phyloP scores from a whole-genome alignment of 129 eudicot genomes.

The Centrapalus pauciflorus region DNA sequence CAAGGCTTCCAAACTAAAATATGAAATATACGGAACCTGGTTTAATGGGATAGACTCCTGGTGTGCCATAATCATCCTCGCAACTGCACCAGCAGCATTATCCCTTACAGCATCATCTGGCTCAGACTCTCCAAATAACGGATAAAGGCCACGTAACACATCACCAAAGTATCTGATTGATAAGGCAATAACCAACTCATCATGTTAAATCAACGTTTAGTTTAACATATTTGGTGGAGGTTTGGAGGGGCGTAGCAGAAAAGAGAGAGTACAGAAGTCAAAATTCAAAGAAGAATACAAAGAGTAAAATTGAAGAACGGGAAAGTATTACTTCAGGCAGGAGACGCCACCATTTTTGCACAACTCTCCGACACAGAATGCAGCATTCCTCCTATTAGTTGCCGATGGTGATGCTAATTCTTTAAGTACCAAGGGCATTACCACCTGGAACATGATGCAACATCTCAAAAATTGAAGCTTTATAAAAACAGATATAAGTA shows the following conservation, averaged over 20 bases:
- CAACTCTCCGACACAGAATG: constrained; percentile 91
- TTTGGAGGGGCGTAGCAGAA: not conserved
- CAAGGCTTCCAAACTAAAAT: not conserved
- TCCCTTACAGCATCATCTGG: constrained; percentile 93
- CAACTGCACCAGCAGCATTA: constrained; percentile 99
- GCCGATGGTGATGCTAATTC: constrained; percentile 72
- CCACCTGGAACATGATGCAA: constrained; percentile 51
- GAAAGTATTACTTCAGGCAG: constrained; percentile 56
- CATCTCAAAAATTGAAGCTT: not conserved
- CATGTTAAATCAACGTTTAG: not conserved
- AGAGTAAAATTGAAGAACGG: not conserved
- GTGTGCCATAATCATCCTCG: constrained; percentile 94
- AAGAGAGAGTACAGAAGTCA: not conserved
- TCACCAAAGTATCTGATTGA: constrained; percentile 61
- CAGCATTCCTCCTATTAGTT: constrained; percentile 97
- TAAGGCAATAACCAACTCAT: constrained; percentile 10
- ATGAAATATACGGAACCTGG: constrained; percentile 51
- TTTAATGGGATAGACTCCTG: constrained; percentile 75
- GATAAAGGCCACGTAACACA: constrained; percentile 63
- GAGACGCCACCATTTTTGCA: constrained; percentile 85
- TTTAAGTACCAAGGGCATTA: constrained; percentile 84
- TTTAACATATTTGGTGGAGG: not conserved
- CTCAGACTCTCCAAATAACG: constrained; percentile 91
- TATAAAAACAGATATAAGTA: not conserved
- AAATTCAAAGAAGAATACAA: not conserved